Evolutionary conservation across 1,139 yeast species (phyloP).

Genomic region (Kodamaea anthophila): DNA sequence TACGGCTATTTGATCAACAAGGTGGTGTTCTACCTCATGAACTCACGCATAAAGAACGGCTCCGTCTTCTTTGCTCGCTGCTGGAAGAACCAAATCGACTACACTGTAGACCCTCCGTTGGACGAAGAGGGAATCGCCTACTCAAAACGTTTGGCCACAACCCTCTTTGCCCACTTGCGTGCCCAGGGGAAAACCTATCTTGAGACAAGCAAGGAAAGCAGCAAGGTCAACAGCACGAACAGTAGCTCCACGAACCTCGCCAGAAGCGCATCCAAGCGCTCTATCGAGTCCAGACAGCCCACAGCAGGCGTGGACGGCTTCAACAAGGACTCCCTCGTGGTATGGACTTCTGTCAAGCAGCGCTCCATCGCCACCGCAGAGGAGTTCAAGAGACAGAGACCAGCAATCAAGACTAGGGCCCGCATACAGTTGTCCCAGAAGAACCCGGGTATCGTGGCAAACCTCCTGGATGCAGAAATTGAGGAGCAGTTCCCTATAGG

Average conservation of each 20-base stretch:
- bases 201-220: conserved; percentile 7
- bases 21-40: conserved; percentile 85
- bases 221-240: conserved; percentile 6
- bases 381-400: conserved; percentile 44
- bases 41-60: conserved; percentile 76
- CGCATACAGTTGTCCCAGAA: conserved; percentile 80
- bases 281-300: conserved; percentile 31
- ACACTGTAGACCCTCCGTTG: conserved; percentile 57
- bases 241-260: conserved; percentile 19
- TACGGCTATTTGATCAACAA: conserved; percentile 86
- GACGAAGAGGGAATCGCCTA: conserved; percentile 53
- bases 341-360: conserved; percentile 89
- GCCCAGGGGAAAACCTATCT: conserved; percentile 27
- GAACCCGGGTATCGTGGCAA: conserved; percentile 87
- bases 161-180: conserved; percentile 32
- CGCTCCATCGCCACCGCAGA: conserved; percentile 79
- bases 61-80: conserved; percentile 85
- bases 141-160: conserved; percentile 39
- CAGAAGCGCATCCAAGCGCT: conserved; percentile 23
- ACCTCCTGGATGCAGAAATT: conserved; percentile 56
- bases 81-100: conserved; percentile 55
- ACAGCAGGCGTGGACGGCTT: conserved; percentile 46
- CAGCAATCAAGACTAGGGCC: conserved; percentile 53
- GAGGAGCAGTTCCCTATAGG: conserved; percentile 60
- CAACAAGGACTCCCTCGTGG: conserved; percentile 50